Base-by-base conservation (phyloP, 805 yeast genomes). In the Kregervanrija fluxuum region DNA sequence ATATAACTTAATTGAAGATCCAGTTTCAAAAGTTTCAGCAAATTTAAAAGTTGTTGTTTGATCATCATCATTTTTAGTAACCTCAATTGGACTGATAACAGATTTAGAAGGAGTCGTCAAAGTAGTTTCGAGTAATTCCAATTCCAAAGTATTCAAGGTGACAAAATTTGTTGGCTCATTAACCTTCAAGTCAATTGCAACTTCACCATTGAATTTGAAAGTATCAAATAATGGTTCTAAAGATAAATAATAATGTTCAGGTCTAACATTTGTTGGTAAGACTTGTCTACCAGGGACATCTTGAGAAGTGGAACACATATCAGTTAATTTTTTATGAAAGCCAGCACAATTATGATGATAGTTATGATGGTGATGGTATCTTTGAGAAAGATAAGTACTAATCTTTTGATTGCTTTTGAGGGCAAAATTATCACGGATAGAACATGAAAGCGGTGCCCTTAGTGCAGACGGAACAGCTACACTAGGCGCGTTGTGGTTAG, bases 191-290 rank as follows among this genome's bases (percentile, higher is more conserved):
- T 71, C 67, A 47, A 85, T 75, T 12, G 56, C 54, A n/a, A 74
- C 81, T n/a, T 57, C 59, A 22, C 87, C 86, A 12, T 59, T 56
- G 56, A 71, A 80, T 16, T 70, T 62, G 57, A 74, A 74, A 33
- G 69, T 67, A 12, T 61, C 65, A 37, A 64, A 51, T 11, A 49
- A 33, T 8, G 66, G 64, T 43, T 59, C 61, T 35, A 80, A 65
- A 8, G 79, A 69, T 38, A 91, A 62, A 46, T 80, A 77, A 63
- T 91, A 91, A 64, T 86, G 89, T 36, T 67, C 56, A 31, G 99
- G 97, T 52, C 74, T 76, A 51, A 90, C 87, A 48, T 78, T 72
- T 3, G 55, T 51, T 35, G 69, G 70, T 32, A 65, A 51, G n/a
- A 62, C 52, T 47, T 61, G 64, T 49, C 65, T 59, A 17, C 51